Base-by-base conservation (phyloP, 2,329 filamentous ascomycete species). In the Didymella glomerata region DNA sequence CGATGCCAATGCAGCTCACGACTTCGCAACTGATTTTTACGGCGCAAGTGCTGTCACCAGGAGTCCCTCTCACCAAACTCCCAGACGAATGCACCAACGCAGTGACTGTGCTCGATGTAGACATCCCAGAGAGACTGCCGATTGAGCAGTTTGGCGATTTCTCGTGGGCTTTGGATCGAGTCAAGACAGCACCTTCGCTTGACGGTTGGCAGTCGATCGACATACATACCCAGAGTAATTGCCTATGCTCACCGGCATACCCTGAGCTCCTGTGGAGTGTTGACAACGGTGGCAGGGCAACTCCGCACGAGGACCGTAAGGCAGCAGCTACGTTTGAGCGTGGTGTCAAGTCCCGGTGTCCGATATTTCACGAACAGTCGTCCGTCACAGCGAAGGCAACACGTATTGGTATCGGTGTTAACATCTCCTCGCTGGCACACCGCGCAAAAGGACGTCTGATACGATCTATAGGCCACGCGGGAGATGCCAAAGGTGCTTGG, bases 321-420 rank as follows among this genome's bases (percentile, higher is more conserved):
- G 77, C 81, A 59, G 84, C 85, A 28, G 81, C 80, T 2, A 57
- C 69, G 0, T 86, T 81, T 60, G 86, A 88, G 65, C 76, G 78
- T 36, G 75, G 76, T 1, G 68, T 85, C 11, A 87, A 87, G 64
- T 69, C 70, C 18, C 76, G 81, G 13, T 81, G 83, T 2, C 36
- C 54, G 0, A 64, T 74, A 7, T 62, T 77, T 11, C 47, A 63
- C 4, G 25, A 73, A 4, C 41, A 63, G 4, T n/a, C 65, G 10
- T 52, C 27, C 0, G 20, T 36, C 1, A 68, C 75, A 34, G 62
- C 69, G 3, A 48, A 69, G 1, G 69, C 67, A 14, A 65, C 70
- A 14, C 68, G 78, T 6, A 63, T 86, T 20, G 72, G 76, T 3
- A 70, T 83, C 22, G 74, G 74, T 0, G 28, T 83, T 7, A 81